Percentiles rank a stretch among this genome's conserved stretches.
Evolutionary conservation across 768 basidiomycete genomes (phyloP).

Genomic region (Leccinum broughii): DNA sequence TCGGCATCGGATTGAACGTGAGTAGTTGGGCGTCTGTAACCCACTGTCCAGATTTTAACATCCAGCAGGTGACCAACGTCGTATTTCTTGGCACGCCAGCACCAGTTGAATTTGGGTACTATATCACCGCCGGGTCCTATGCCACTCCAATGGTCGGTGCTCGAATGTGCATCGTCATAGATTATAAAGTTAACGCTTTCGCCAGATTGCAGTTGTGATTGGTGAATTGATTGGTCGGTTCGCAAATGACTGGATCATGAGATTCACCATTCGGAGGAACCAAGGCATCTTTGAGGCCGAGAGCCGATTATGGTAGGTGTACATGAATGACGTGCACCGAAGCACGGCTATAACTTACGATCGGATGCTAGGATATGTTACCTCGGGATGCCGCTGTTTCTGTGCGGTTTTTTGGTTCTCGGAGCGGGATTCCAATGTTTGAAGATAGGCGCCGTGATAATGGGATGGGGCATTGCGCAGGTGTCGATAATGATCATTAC

Average conservation of each 20-base stretch:
- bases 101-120: slow-evolving; percentile 50
- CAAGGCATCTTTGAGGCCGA: slow-evolving; percentile 56
- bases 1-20: slow-evolving; percentile 47
- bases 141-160: slow-evolving; percentile 44
- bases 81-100: slow-evolving; percentile 51
- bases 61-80: slow-evolving; percentile 49
- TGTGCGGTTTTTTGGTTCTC: slow-evolving; percentile 44
- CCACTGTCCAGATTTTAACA: neutral
- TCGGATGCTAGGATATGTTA: slow-evolving; percentile 35
- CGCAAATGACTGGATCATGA: slow-evolving; percentile 51
- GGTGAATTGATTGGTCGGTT: slow-evolving; percentile 54
- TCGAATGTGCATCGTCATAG: neutral
- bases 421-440: slow-evolving; percentile 40
- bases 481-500: slow-evolving; percentile 40
- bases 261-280: slow-evolving; percentile 43
- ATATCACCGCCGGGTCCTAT: slow-evolving; percentile 43
- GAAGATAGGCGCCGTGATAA: slow-evolving; percentile 31
- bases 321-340: neutral
- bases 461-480: slow-evolving; percentile 48
- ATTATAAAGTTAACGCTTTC: neutral
- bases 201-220: slow-evolving; percentile 47
- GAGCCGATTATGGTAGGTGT: slow-evolving; percentile 40
- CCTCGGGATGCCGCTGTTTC: slow-evolving; percentile 39
- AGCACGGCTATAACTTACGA: neutral
- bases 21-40: slow-evolving; percentile 4